Base-by-base conservation (phyloP, 163 green algal species). In the Scenedesmus sp. region DNA sequence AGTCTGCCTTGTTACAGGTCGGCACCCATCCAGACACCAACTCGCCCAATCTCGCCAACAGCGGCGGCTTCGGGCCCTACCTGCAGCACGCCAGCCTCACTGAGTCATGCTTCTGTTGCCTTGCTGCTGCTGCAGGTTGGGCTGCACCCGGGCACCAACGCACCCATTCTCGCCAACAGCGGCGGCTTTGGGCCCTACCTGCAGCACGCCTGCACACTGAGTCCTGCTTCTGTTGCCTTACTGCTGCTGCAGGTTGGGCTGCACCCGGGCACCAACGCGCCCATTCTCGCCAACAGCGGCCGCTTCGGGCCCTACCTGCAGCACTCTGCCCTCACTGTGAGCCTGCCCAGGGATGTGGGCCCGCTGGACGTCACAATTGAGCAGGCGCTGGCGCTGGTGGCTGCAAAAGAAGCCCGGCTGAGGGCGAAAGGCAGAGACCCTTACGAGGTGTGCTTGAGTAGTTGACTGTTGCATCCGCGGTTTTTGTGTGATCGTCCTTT, bases 121-220 rank as follows among this genome's bases (percentile, higher is more conserved):
- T 34, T 23, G 9, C 0, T 23, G 52, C 3, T 46, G 34, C 34
- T 46, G 34, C 70, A 94, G n/a, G 57, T 97, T 85, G 96, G 95
- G 0, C 13, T 54, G 4, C 96, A 97, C 91, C 96, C 95, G 0
- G 86, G 90, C 0, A 91, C 94, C 82, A 91, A 91, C 4, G 76
- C 91, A 66, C 91, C 90, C 20, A 91, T 97, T 59, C 59, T 91
- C 52, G 84, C 94, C 5, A 87, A 89, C 46, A 90, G 82, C n/a
- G 93, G 94, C 57, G 55, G 86, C n/a, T 95, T 92, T 55, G 95
- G 95, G 66, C 94, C 93, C 6, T 97, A 96, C 88, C 60, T 97
- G 9, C 87, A 93, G 66, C 94, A 96, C 84, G 34, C 13, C 70
- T 26, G 70, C 70, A 16, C 64, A 16, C 13, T 15, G 18, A 81